Conservation (phyloP, 148 eudicot genomes). For the Chenopodium quinoa region DNA sequence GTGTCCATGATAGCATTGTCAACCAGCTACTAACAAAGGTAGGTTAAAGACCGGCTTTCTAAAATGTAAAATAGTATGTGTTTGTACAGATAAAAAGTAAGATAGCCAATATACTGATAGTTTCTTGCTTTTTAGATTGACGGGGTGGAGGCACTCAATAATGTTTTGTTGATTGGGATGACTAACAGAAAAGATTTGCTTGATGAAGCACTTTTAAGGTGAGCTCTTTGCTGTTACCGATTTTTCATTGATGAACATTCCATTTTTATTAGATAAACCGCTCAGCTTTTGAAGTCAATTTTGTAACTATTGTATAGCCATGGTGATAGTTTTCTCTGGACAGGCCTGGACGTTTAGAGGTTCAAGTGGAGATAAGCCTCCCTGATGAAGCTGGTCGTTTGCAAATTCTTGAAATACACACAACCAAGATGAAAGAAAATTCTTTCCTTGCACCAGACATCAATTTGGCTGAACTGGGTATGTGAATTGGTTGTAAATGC, state of each 20-base stretch:
- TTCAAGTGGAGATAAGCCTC: constrained; percentile 98
- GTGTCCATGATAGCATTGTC: constrained; percentile 97
- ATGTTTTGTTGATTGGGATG: constrained; percentile 97
- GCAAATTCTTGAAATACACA: constrained; percentile 96
- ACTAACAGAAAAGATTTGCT: constrained; percentile 97
- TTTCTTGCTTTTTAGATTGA: constrained; percentile 59
- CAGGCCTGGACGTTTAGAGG: constrained; percentile 99
- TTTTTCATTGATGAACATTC: no score
- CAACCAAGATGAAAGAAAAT: constrained; percentile 95
- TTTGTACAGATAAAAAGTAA: no score
- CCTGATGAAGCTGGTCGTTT: constrained; percentile 95
- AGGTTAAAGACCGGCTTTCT: constrained; percentile 19
- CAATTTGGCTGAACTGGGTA: constrained; percentile 80
- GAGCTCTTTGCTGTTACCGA: constrained; percentile 6
- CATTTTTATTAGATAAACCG: not conserved
- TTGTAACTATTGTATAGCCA: not conserved
- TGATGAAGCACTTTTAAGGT: constrained; percentile 99
- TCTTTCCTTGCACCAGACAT: constrained; percentile 91
- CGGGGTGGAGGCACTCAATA: constrained; percentile 97
- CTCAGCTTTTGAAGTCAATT: not conserved
- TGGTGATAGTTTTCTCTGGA: constrained; percentile 4
- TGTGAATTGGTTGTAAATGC: constrained; percentile 21
- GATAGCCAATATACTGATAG: not conserved
- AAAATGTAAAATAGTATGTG: not conserved
- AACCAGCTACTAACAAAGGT: constrained; percentile 97